Conservation (phyloP, 371 early-diverging fungal species). For the Mucor velutinosus region DNA sequence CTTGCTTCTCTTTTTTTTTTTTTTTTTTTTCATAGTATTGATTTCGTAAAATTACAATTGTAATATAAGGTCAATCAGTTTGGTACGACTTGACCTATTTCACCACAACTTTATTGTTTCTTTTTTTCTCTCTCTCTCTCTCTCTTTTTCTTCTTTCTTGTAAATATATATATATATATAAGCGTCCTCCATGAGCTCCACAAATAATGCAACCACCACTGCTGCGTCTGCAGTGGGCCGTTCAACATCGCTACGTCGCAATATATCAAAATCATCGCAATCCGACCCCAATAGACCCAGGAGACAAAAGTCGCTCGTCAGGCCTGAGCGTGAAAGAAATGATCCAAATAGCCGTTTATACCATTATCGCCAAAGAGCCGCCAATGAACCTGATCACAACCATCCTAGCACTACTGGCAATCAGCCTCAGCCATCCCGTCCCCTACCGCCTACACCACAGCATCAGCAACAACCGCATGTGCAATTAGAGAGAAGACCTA, state of each 20-base stretch:
- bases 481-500: constrained; percentile 22
- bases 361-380: constrained; percentile 55
- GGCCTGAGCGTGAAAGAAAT: constrained; percentile 70
- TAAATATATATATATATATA: not conserved
- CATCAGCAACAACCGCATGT: no score
- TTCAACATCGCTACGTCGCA: constrained; percentile 18
- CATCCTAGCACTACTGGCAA: constrained; percentile 44
- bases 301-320: constrained; percentile 67
- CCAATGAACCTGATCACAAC: constrained; percentile 18
- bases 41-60: not conserved
- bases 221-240: constrained; percentile 1
- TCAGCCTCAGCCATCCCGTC: constrained; percentile 12
- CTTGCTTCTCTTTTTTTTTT: not conserved
- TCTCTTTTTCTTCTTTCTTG: constrained; percentile 6
- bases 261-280: constrained; percentile 19
- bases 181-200: not conserved
- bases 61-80: constrained; percentile 14
- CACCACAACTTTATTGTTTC: constrained; percentile 4
- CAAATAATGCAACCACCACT: not conserved
- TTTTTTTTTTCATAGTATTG: not conserved
- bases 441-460: not conserved
- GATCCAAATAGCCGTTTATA: constrained; percentile 58
- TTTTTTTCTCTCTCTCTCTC: not conserved
- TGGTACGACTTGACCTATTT: constrained; percentile 16
- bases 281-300: constrained; percentile 5